Evolutionary conservation across 1,139 yeast genomes (phyloP).

Genomic region (Geotrichum aggregatum): DNA sequence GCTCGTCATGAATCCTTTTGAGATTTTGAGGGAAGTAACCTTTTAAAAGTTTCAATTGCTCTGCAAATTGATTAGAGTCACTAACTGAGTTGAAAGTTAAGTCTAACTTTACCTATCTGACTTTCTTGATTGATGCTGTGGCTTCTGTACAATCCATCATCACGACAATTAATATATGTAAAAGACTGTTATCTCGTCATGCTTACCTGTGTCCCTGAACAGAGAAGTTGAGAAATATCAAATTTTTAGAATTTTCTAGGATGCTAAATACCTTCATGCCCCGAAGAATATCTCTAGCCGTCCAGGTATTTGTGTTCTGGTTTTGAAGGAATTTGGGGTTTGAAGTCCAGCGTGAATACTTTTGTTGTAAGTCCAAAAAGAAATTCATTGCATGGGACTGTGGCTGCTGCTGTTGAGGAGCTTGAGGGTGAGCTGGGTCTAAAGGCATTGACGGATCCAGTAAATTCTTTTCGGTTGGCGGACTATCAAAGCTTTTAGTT

Average conservation of each 20-base stretch:
- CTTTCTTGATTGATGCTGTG: not conserved
- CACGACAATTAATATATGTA: too few species aligned
- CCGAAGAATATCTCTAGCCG: not conserved
- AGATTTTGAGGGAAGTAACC: constrained; percentile 13
- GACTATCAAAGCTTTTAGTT: too few species aligned
- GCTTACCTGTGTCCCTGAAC: not conserved
- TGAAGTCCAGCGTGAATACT: constrained; percentile 5
- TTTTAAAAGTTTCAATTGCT: constrained; percentile 15
- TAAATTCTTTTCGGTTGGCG: not conserved
- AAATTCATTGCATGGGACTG: not conserved
- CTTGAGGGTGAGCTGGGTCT: too few species aligned
- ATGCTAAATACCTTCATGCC: not conserved
- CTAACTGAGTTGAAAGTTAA: not conserved
- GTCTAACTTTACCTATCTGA: not conserved
- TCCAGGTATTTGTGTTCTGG: not conserved
- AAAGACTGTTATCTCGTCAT: not conserved
- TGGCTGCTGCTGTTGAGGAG: not conserved
- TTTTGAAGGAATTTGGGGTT: not conserved
- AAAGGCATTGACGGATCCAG: not conserved
- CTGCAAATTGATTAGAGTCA: not conserved
- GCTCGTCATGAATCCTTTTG: constrained; percentile 6
- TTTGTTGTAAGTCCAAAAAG: not conserved
- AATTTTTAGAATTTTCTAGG: constrained; percentile 5
- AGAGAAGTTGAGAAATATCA: constrained; percentile 1
- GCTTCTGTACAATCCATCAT: not conserved